A percentile compares a stretch with the other conserved stretches of the same genome.
Conservation (phyloP, 805 yeast species). For the Wickerhamomyces strasburgensis region DNA sequence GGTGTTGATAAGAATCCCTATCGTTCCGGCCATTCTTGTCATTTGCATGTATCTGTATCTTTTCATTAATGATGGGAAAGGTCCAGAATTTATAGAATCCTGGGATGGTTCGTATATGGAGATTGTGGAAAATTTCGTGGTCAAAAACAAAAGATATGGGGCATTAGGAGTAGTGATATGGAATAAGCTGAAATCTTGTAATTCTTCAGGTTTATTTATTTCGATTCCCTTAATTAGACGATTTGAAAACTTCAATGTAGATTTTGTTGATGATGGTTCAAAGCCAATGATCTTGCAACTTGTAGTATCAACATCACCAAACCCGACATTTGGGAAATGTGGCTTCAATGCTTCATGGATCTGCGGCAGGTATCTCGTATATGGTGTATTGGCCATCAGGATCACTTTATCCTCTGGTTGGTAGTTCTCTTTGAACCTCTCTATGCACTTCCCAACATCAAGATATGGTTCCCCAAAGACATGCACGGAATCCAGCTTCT, state of each 20-base stretch:
- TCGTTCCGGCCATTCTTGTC: slow-evolving; percentile 87
- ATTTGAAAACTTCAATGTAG: slow-evolving; percentile 24
- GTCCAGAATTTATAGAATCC: slow-evolving; percentile 41
- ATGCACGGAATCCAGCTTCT: slow-evolving; percentile 68
- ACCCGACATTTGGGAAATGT: slow-evolving; percentile 31
- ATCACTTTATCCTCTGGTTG: slow-evolving; percentile 43
- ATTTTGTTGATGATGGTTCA: slow-evolving; percentile 4
- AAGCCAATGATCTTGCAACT: slow-evolving; percentile 41
- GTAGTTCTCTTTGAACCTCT: slow-evolving; percentile 38
- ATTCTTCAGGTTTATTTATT: slow-evolving; percentile 27
- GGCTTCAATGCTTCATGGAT: slow-evolving; percentile 33
- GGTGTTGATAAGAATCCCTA: slow-evolving; percentile 89
- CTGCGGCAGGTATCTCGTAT: slow-evolving; percentile 39
- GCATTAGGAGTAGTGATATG: slow-evolving; percentile 72
- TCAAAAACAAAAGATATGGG: slow-evolving; percentile 69
- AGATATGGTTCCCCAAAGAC: slow-evolving; percentile 68
- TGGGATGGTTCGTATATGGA: slow-evolving; percentile 43
- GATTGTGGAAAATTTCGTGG: slow-evolving; percentile 61
- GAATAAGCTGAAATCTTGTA: slow-evolving; percentile 52
- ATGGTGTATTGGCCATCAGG: slow-evolving; percentile 73
- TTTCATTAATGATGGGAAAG: slow-evolving; percentile 74
- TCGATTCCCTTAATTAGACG: slow-evolving; percentile 20
- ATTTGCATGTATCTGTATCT: slow-evolving; percentile 82
- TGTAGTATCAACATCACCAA: slow-evolving; percentile 37
- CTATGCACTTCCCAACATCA: slow-evolving; percentile 35